These are phyloP conservation scores for Syzygium jambos DNA, from an alignment of 345 rosid genomes.

Conservation along the genomic window DNA sequence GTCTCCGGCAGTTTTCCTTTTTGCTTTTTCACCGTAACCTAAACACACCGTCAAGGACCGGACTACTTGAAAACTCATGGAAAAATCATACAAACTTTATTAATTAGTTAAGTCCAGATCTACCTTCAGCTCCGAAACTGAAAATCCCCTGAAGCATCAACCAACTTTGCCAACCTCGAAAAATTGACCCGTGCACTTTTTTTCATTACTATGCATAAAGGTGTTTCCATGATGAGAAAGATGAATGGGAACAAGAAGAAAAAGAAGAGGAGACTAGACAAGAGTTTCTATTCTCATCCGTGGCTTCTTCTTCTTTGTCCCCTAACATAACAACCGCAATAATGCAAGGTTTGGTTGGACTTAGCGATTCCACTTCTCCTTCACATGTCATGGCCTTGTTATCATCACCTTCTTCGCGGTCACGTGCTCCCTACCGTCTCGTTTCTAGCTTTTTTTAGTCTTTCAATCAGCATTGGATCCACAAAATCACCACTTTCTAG, in stretches of 20 bases:
- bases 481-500: neutral
- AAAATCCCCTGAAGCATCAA: neutral
- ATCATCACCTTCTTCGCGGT: slow-evolving; percentile 1
- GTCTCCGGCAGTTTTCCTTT: slow-evolving; percentile 14
- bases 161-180: neutral
- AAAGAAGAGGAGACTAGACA: slow-evolving; percentile 10
- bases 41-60: neutral
- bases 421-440: neutral
- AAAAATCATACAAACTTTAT: neutral
- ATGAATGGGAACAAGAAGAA: slow-evolving; percentile 2
- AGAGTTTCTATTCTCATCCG: slow-evolving; percentile 12
- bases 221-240: neutral
- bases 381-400: slow-evolving; percentile 4
- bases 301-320: slow-evolving; percentile 29
- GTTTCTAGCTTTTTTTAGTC: neutral
- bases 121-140: neutral
- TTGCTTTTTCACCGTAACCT: neutral
- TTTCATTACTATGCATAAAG: neutral
- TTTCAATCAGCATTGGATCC: neutral
- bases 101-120: neutral
- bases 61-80: neutral
- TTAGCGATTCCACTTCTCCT: neutral
- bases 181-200: neutral
- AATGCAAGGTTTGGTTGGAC: neutral
- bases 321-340: slow-evolving; percentile 8